Conservation (phyloP, 2,329 filamentous ascomycete species). For the Graphiopsis chlorocephala region DNA sequence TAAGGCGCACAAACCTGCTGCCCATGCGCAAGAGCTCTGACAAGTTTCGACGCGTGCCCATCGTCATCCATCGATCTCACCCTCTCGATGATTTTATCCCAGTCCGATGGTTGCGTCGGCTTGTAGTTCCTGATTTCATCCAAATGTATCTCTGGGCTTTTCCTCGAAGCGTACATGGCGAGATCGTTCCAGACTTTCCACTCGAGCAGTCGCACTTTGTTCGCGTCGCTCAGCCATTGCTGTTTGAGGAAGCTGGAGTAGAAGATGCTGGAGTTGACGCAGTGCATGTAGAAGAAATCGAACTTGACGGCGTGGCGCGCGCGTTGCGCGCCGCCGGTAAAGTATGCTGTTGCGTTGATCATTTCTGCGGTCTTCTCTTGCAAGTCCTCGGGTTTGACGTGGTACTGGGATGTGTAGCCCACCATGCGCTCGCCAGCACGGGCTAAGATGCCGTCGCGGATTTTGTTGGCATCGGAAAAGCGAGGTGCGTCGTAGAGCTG, state of each 20-base stretch:
- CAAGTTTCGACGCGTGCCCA: slow-evolving; percentile 76
- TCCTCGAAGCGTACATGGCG: slow-evolving; percentile 68
- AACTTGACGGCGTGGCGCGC: slow-evolving; percentile 66
- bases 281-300: slow-evolving; percentile 83
- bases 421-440: slow-evolving; percentile 62
- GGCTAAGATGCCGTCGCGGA: slow-evolving; percentile 67
- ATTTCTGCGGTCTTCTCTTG: slow-evolving; percentile 62
- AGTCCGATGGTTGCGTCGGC: slow-evolving; percentile 45
- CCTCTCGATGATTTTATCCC: slow-evolving; percentile 46
- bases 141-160: slow-evolving; percentile 58
- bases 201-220: slow-evolving; percentile 70
- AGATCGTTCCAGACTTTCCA: slow-evolving; percentile 79
- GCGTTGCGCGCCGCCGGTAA: slow-evolving; percentile 60
- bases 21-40: slow-evolving; percentile 66
- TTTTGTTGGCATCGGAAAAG: slow-evolving; percentile 50
- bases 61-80: slow-evolving; percentile 62
- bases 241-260: slow-evolving; percentile 60
- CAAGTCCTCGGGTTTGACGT: slow-evolving; percentile 52
- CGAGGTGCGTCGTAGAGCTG: slow-evolving; percentile 54
- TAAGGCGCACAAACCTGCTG: slow-evolving; percentile 51
- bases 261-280: slow-evolving; percentile 75
- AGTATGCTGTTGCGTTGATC: slow-evolving; percentile 63
- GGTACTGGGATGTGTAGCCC: slow-evolving; percentile 55
- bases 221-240: slow-evolving; percentile 57
- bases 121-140: slow-evolving; percentile 61